A percentile compares a stretch with the other conserved stretches of the same genome.
phyloP scores from a whole-genome alignment of 2,329 filamentous ascomycete species.

The Neurospora sp. region DNA sequence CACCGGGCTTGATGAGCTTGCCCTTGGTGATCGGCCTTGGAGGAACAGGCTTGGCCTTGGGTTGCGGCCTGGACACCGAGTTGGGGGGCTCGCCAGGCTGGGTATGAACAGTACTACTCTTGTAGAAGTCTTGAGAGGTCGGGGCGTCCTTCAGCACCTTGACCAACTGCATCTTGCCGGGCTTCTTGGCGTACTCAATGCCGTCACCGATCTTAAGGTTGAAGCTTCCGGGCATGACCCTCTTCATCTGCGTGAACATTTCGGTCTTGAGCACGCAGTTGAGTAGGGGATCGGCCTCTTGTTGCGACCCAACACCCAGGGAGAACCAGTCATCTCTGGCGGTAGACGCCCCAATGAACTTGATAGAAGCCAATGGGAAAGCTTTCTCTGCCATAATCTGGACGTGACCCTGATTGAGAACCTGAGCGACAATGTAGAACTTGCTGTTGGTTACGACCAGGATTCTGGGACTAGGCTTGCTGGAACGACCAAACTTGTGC shows the following conservation, averaged over 20 bases:
- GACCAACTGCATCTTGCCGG: conserved; percentile 78
- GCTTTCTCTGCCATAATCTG: conserved; percentile 74
- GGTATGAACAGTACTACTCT: conserved; percentile 85
- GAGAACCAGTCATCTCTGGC: conserved; percentile 96
- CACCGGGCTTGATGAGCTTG: conserved; percentile 82
- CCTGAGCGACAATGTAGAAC: conserved; percentile 82
- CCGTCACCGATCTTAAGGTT: conserved; percentile 72
- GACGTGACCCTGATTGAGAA: conserved; percentile 69
- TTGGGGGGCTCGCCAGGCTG: conserved; percentile 72
- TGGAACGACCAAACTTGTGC: conserved; percentile 91
- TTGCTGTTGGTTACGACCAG: conserved; percentile 77
- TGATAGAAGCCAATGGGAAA: conserved; percentile 78
- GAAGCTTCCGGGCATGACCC: conserved; percentile 67
- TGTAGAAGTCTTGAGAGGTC: conserved; percentile 73
- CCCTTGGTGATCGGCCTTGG: conserved; percentile 87
- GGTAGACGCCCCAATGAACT: conserved; percentile 71
- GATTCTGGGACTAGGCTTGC: conserved; percentile 80
- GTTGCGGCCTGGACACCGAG: conserved; percentile 74
- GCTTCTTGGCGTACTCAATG: conserved; percentile 97
- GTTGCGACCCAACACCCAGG: conserved; percentile 75
- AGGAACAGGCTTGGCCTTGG: conserved; percentile 75
- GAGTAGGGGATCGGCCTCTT: conserved; percentile 87
- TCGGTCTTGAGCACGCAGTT: conserved; percentile 96
- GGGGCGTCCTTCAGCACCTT: conserved; percentile 85
- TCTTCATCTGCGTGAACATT: conserved; percentile 84